These are phyloP conservation scores for Poa annua DNA, from an alignment of 176 grass and related monocot genomes.

Conservation along the genomic window DNA sequence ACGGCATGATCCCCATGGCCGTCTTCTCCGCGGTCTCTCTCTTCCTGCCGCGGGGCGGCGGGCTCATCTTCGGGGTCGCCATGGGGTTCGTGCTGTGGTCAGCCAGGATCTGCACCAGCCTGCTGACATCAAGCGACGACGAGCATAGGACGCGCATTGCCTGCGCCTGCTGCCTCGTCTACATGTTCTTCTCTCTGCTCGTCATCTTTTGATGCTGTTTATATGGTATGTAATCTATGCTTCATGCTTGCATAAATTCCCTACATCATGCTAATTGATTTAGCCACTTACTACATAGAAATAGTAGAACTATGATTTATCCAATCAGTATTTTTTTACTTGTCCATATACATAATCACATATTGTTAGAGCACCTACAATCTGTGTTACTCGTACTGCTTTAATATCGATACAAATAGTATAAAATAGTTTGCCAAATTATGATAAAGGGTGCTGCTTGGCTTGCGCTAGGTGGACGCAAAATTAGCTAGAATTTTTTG, in stretches of 20 bases:
- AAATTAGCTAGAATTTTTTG: too few species aligned
- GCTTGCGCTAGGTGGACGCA: too few species aligned
- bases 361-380: not conserved
- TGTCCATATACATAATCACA: not conserved
- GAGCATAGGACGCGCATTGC: constrained; percentile 72
- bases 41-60: constrained; percentile 70
- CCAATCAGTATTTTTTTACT: not conserved
- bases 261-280: not conserved
- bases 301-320: not conserved
- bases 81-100: constrained; percentile 88
- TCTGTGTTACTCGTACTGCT: not conserved
- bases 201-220: constrained; percentile 65
- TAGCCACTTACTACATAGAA: not conserved
- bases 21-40: constrained; percentile 84
- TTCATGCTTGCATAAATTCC: constrained; percentile 8
- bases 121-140: constrained; percentile 74
- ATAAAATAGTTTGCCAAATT: too few species aligned
- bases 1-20: constrained; percentile 93
- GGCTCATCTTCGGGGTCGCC: constrained; percentile 67
- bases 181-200: constrained; percentile 87
- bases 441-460: not conserved
- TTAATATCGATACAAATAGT: not conserved
- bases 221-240: not conserved
- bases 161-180: constrained; percentile 85
- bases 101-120: constrained; percentile 66